Base-by-base conservation (phyloP, 208 protist genomes). In the Trypanosoma conorhini region DNA sequence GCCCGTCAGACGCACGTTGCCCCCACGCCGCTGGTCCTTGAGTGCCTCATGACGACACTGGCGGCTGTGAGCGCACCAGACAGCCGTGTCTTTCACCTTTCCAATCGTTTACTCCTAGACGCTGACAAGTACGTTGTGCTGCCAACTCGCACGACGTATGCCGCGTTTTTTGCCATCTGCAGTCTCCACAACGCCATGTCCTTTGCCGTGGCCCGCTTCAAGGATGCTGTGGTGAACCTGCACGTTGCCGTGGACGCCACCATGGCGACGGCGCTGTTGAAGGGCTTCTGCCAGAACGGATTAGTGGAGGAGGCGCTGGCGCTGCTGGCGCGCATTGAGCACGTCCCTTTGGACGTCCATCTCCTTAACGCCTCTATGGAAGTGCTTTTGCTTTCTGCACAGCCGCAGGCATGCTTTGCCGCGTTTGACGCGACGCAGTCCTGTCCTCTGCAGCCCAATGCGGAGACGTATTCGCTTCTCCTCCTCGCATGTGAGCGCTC, bases 341-440 rank as follows among this genome's bases (percentile, higher is more conserved):
- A 88, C 51, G 79, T 97, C n/a, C 79, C 84, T 10, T 58, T 95
- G 51, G 83, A 89, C 26, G 83, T 82, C 17, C 80, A 84, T 28
- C 66, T 97, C 5, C 62, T 97, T 44, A 95, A 97, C 56, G 88
- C 86, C 9, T 83, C 85, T 8, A 66, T 97, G 33, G 92, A 97
- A 72, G 85, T 88, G 1, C 77, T 97, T 21, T 55, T 93, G 51
- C 77, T 94, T 21, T 94, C 89, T 1, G 26, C 74, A 38, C 80
- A 97, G 51, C 72, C 89, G 30, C 74, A 87, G 55, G 70, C 88
- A 48, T 90, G 83, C 62, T 95, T 94, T 67, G 83, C 89, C 0
- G 70, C 80, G 9, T 93, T 86, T 72, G 80, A 86, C 22, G 84
- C 88, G 9, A 68, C 87, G 12, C 21, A 38, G 42, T 26, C 3